phyloP scores from a whole-genome alignment of 2,329 filamentous ascomycete species.

The Neonectria punicea region DNA sequence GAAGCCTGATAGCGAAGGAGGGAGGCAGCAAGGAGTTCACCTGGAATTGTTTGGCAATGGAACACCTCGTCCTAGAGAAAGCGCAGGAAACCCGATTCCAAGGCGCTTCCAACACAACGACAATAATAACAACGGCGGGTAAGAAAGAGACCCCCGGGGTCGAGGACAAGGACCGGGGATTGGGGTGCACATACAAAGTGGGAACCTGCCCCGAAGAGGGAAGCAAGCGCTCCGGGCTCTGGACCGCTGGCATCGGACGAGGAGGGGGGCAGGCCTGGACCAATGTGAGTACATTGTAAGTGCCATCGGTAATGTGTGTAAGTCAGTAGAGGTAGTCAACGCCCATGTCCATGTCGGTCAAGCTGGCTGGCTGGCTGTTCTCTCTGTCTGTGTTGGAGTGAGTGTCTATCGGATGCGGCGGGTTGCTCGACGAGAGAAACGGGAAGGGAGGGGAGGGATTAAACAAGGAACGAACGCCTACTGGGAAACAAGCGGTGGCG shows the following conservation, averaged over 20 bases:
- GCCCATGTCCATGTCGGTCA: conserved; percentile 12
- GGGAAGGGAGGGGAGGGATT: conserved; percentile 18
- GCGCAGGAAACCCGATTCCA: not conserved
- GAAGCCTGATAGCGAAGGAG: not conserved
- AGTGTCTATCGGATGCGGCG: conserved; percentile 26
- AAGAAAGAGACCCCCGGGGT: conserved; percentile 2
- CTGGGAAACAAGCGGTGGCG: conserved; percentile 7
- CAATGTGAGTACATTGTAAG: conserved; percentile 15
- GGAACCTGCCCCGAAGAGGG: conserved; percentile 14
- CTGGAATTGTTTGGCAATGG: not conserved
- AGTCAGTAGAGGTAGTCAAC: conserved; percentile 17
- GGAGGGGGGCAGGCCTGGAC: not conserved
- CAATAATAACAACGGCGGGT: conserved; percentile 14
- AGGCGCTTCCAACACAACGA: not conserved
- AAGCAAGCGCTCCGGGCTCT: conserved; percentile 15
- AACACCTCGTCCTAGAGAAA: not conserved
- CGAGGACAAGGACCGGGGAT: conserved; percentile 1
- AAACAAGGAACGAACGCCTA: conserved; percentile 13
- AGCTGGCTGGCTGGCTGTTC: not conserved
- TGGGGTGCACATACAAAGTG: not conserved
- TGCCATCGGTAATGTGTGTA: conserved; percentile 12
- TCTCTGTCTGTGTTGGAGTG: not conserved
- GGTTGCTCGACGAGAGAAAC: conserved; percentile 11
- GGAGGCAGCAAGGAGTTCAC: not conserved
- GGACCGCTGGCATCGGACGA: conserved; percentile 10